Evolutionary conservation across 2,329 filamentous ascomycete genomes (phyloP).

Genomic region (Onygena corvina): DNA sequence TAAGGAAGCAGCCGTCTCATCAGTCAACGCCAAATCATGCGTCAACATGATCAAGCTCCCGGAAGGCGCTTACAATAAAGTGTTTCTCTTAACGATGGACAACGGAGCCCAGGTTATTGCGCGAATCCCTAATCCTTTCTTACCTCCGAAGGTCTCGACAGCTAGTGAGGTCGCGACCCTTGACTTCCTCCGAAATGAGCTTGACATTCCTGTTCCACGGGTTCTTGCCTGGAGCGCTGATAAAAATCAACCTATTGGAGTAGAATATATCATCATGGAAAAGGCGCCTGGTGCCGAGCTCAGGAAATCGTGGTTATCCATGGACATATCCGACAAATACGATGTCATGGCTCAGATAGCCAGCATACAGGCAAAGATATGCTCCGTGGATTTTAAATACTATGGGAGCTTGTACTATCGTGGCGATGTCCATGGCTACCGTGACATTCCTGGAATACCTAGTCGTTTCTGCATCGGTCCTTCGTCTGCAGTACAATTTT

Average conservation of each 20-base stretch:
- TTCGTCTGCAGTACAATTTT: constrained; percentile 22
- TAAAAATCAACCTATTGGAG: constrained; percentile 29
- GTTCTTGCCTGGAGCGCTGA: constrained; percentile 28
- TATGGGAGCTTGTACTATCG: constrained; percentile 22
- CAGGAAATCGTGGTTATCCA: constrained; percentile 19
- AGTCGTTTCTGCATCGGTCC: constrained; percentile 22
- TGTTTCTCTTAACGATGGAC: constrained; percentile 18
- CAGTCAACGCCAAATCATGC: neutral
- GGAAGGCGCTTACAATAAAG: constrained; percentile 23
- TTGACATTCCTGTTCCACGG: constrained; percentile 28
- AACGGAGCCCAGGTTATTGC: constrained; percentile 20
- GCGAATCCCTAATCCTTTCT: constrained; percentile 19
- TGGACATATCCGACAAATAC: constrained; percentile 22
- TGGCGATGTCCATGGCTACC: constrained; percentile 15
- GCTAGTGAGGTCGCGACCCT: constrained; percentile 33
- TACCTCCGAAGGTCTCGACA: constrained; percentile 20
- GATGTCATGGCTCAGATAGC: constrained; percentile 19
- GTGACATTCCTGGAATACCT: constrained; percentile 8
- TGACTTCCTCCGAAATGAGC: constrained; percentile 21
- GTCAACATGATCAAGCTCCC: constrained; percentile 20
- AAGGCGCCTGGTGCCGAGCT: constrained; percentile 25
- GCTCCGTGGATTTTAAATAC: constrained; percentile 20
- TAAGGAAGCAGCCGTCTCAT: neutral
- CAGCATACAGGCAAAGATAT: constrained; percentile 17
- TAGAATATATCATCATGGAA: constrained; percentile 36